Base-by-base conservation (phyloP, 371 early-diverging fungal genomes). In the Mucor sp. region DNA sequence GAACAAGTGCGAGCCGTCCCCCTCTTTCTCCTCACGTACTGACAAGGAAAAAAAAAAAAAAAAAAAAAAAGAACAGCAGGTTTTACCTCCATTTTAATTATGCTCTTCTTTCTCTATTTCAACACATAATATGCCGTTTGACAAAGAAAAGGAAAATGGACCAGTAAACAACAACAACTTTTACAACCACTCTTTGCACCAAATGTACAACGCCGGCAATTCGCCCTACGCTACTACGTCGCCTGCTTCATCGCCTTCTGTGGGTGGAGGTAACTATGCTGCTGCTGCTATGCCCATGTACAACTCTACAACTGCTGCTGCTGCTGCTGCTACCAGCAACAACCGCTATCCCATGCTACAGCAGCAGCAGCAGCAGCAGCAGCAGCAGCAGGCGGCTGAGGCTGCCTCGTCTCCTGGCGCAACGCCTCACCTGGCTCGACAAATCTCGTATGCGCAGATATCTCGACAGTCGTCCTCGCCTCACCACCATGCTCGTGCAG, bases 401-500 rank as follows among this genome's bases (percentile, higher is more conserved):
- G 50, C 41, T 8, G 17, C 60, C 25, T 27, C 55, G 0, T 43
- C 69, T 25, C 53, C 69, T 14, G 53, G 43, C 7, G 58, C 67
- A 14, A 63, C 71, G 21, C 63, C 71, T 27, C 89, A 89, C 76
- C 86, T 90, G 63, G 92, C 92, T 76, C 87, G 89, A 60, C 93
- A 92, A 72, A 48, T 93, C 21, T 86, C 86, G 8, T 87, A 87
- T 71, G 90, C 90, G 12, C 90, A 90, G 62, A 66, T 86, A 44
- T 92, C 93, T 44, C 88, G 95, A 53, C 90, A 91, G 55, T 85
- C 93, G 5, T 81, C 91, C 21, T 84, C 93, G 3, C 94, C 96
- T 32, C 97, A 97, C 74, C 93, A 94, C 72, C 93, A 94, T 69
- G 94, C 95, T 41, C 89, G 95, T 44, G 85, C 94, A 8, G 94